Evolutionary conservation across 257 asterid genomes (phyloP), one percentile per base, ranked within the genome.

Genomic region (Ehretia macrophylla): DNA sequence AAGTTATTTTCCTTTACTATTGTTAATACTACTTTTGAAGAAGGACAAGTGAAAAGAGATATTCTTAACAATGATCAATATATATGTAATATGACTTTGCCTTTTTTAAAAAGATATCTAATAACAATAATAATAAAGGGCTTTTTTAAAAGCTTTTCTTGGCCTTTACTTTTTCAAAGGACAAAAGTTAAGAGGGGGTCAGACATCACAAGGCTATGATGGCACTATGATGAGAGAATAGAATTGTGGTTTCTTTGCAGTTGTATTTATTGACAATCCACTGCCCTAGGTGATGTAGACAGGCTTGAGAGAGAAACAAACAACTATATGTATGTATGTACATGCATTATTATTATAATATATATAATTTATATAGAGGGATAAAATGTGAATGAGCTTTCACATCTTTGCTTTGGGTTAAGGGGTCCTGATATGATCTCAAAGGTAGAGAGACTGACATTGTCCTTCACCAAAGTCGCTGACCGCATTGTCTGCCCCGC

Each of bases 161-260:
- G 35, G 62, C 62, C 71, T 64, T 77, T 75, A 55, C 72, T 76
- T 81, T 81, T 76, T 70, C 53, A 17, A 52, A 72, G 81, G 79
- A 86, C 78, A 77, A 82, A 87, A 80, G 85, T 76, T 66, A 69
- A 66, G n/a, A 54, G 68, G 50, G 61, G 63, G 27, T 23, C 58
- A 18, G 59, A 55, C 63, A 80, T 78, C 84, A 80, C 72, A 80
- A 76, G 77, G 82, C 58, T 57, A 85, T 83, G 79, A 88, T 85
- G 88, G 82, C 86, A 79, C 63, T 83, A 83, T 83, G 90, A 85
- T 74, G 88, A 85, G 86, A 72, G 95, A 83, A 88, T 83, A 85
- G 95, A 88, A 88, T 85, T 85, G 96, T 88, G 95, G 92, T 88
- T 85, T 81, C 74, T 76, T 75, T 79, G 87, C 85, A 75, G 75